Evolutionary conservation across 371 early-diverging fungal genomes (phyloP), one percentile per base, ranked within the genome.

Genomic region (Rhizopus delemar): DNA sequence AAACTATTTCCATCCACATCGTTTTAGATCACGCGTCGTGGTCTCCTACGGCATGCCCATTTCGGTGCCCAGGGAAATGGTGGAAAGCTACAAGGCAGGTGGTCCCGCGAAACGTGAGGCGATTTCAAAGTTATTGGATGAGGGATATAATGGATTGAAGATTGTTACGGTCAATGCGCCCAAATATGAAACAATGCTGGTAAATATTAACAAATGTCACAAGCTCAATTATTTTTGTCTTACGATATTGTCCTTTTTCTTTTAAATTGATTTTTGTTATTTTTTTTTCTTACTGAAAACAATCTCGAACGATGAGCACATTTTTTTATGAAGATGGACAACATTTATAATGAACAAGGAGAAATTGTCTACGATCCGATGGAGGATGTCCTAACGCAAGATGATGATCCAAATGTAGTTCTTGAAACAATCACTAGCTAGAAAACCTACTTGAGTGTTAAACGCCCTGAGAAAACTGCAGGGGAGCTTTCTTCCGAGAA

Each of bases 401-500:
- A 43, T 52, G 60, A 59, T 59, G 46, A 59, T 53, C 57, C 57
- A 29, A 36, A 36, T 56, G 39, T 56, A 56, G 38, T 56, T 48
- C 57, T 56, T 56, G 49, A 52, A 52, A 53, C 52, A 59, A 59
- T 59, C 53, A 53, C 53, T 59, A 46, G 53, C 32, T 52, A 58
- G 51, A 51, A 51, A 51, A 58, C 59, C 51, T 51, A 58, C 43
- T 58, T 51, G 51, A 51, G 51, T 58, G 59, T 51, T 58, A 58
- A 58, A 41, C 59, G 59, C 41, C 59, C 35, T 35, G 59, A 59
- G 49, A 57, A 57, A 55, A 75, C 66, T 65, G 75, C 33, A 75
- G 56, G 46, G 31, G 41, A 57, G 32, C 32, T 41, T 28, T 16
- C 57, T 57, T 13, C 56, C 38, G 48, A 56, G 48, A 57, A 51